Evolutionary conservation across 1,284 basidiomycete species (phyloP), one percentile per base, ranked within the genome.

Genomic region (Sphagnurus paluster): DNA sequence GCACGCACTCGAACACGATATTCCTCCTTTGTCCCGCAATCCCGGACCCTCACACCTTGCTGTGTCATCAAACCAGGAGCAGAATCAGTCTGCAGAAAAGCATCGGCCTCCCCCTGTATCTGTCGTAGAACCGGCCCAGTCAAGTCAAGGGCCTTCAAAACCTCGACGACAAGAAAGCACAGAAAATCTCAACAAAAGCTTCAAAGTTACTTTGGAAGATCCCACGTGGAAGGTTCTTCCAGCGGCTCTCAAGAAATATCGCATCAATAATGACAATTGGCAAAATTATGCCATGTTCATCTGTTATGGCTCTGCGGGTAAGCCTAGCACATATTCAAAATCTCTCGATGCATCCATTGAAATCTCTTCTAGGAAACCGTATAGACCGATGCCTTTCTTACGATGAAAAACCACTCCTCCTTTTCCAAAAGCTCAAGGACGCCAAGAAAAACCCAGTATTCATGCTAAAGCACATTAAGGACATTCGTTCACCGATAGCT

Each of bases 211-310:
- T 53, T 68, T 99, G 51, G 96, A 99, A 51, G 97, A 99, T 66
- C 96, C 97, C 0, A 97, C 95, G 45, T 96, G 91, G 87, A 98
- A 97, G 62, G 96, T 99, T 13, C 73, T 99, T 13, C 96, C 97
- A 0, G 95, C 96, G 0, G 97, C 97, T 13, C 74, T 99, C 54
- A 98, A 98, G 72, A 98, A 98, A 69, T 99, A 99, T 70, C 93
- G 93, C 64, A 98, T 99, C 69, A 88, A 95, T 63, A 95, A 95
- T 62, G 97, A 99, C 58, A 95, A 94, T 65, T 99, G 96, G 95
- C 88, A 93, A 73, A 89, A 93, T 61, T 99, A 99, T 71, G 97
- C 96, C 19, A 88, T 99, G 81, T 99, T 99, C 69, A 98, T 99
- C 55, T 98, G 95, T 61, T 98, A 95, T 65, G 95, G 93, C 11